Base-by-base conservation (phyloP, 352 stramenopile species). In the Phytophthora pini region DNA sequence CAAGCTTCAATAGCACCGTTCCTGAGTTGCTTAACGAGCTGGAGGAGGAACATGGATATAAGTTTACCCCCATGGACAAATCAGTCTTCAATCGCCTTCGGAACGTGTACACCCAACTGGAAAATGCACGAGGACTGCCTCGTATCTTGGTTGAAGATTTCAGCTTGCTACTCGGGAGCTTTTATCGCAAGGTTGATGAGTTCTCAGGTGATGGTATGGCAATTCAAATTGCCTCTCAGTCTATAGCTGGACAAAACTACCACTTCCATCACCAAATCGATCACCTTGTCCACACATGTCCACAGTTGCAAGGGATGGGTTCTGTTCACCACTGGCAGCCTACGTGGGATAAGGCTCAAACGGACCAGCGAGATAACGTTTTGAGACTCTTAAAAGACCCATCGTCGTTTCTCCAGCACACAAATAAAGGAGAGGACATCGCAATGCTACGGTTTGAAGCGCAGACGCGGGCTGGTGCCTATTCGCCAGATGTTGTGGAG, bases 381-480 rank as follows among this genome's bases (percentile, higher is more conserved):
- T 43, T 72, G 34, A 20, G 51, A 47, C 57, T 57, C 32, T 27
- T 72, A 17, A 55, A 72, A 34, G 54, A 56, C 10, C 65, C 65
- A 12, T 58, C 58, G 1, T 60, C 50, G 12, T 53, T 68, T 51
- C 50, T 68, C 47, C 26, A 68, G n/a, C 11, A 53, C 38, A 68
- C 40, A 1, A 50, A 43, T 22, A 22, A 29, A 27, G 29, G 62
- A 7, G 51, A 68, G 34, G 52, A 68, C 36, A 51, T 64, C 22
- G 58, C 52, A 0, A 68, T 72, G 65, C 8, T 72, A 50, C 58
- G 65, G 6, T 72, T 72, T 56, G 65, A 72, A 40, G 65, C 65
- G 3, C 65, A 68, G 15, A 72, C 57, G 56, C 58, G 65, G 24
- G 48, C 38, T 68, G 65, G 65, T 2, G 65, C 65, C 17, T 72